A percentile compares a stretch with the other conserved stretches of the same genome.
phyloP scores from a whole-genome alignment of 139 green algal genomes.

The Micractinium sp. region DNA sequence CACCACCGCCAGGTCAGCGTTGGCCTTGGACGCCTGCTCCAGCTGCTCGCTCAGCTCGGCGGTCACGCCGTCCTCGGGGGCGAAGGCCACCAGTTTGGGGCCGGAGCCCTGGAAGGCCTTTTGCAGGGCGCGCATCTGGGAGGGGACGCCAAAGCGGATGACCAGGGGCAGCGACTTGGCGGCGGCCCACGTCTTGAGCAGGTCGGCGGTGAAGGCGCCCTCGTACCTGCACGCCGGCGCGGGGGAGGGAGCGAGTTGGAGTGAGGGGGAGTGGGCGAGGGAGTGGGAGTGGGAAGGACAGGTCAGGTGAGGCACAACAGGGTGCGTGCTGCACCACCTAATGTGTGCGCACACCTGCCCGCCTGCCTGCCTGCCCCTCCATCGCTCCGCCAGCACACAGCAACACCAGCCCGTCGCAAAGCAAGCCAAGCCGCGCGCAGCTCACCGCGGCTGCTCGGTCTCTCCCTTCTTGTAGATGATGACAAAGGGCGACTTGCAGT shows the following conservation, averaged over 20 bases:
- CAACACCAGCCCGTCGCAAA: too few relatives aligned
- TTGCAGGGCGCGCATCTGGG: not conserved
- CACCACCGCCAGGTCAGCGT: not conserved
- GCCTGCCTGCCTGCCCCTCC: not conserved
- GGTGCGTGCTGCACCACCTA: not conserved
- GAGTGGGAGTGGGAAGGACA: not conserved
- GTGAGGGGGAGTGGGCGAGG: not conserved
- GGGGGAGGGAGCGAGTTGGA: not conserved
- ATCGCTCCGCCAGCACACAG: too few relatives aligned
- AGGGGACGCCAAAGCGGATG: slow-evolving; percentile 35
- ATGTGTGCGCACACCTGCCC: not conserved
- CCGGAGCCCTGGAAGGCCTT: not conserved
- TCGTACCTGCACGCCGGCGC: slow-evolving; percentile 26
- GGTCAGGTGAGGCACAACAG: too few relatives aligned
- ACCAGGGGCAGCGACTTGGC: slow-evolving; percentile 36
- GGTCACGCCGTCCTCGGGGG: not conserved
- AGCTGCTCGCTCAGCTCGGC: slow-evolving; percentile 21
- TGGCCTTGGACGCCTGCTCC: slow-evolving; percentile 26
- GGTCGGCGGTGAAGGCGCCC: slow-evolving; percentile 43
- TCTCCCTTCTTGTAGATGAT: slow-evolving; percentile 49
- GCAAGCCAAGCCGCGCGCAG: too few relatives aligned
- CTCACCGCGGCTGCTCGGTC: not conserved
- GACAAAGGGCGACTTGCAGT: slow-evolving; percentile 37
- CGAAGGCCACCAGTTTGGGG: slow-evolving; percentile 37
- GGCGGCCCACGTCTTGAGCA: slow-evolving; percentile 41